A percentile compares a stretch with the other conserved stretches of the same genome.
phyloP scores from a whole-genome alignment of 768 basidiomycete species.

The Myochromella boudieri region DNA sequence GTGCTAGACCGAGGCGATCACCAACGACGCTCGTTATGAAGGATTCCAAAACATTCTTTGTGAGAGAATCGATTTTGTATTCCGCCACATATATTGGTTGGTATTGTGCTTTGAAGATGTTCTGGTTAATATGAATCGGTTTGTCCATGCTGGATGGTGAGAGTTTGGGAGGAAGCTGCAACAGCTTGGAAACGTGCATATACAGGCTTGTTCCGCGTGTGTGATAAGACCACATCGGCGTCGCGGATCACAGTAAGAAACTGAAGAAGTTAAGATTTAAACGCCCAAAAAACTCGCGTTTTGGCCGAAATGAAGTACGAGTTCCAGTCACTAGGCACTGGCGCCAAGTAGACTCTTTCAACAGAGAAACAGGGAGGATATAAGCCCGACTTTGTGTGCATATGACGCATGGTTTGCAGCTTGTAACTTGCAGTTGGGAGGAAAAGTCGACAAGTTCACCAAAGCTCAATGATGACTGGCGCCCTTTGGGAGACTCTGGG shows the following conservation, averaged over 20 bases:
- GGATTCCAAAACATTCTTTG: slow-evolving; percentile 17
- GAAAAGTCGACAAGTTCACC: too few species aligned
- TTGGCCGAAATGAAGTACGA: background rate
- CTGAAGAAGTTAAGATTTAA: background rate
- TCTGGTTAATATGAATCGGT: slow-evolving; percentile 27
- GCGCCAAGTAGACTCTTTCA: too few species aligned
- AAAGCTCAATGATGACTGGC: too few species aligned
- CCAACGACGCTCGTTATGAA: slow-evolving; percentile 28
- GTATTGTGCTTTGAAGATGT: slow-evolving; percentile 28
- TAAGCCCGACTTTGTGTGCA: too few species aligned
- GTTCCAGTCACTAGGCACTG: too few species aligned
- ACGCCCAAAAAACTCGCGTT: background rate
- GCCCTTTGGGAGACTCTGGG: too few species aligned
- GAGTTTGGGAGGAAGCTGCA: background rate
- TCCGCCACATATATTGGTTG: slow-evolving; percentile 26
- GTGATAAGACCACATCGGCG: background rate
- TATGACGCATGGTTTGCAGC: too few species aligned
- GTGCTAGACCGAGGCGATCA: slow-evolving; percentile 39
- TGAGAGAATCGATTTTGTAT: slow-evolving; percentile 26
- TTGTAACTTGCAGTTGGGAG: too few species aligned
- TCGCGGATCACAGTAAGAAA: slow-evolving; percentile 6
- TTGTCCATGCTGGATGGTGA: slow-evolving; percentile 19
- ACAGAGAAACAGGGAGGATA: too few species aligned
- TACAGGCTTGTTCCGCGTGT: background rate
- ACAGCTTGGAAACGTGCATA: background rate